phyloP scores from a whole-genome alignment of 139 green algal genomes.

The Eudorina sp. region DNA sequence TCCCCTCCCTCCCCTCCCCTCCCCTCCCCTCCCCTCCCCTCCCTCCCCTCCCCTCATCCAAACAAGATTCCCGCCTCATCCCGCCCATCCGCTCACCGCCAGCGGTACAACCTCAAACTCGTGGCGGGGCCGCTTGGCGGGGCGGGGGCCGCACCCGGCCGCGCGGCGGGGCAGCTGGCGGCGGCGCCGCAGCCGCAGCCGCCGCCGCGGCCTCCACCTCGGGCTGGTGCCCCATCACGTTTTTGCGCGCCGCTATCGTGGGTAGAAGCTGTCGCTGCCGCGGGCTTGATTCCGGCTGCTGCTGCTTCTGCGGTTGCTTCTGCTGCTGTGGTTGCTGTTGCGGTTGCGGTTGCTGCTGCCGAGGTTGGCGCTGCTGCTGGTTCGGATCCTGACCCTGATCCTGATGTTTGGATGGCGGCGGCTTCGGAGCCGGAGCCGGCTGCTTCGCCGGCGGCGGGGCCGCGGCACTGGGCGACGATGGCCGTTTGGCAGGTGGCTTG shows the following conservation, averaged over 20 bases:
- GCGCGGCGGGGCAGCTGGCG: not conserved
- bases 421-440: not conserved
- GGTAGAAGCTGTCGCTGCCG: too few relatives aligned
- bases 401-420: not conserved
- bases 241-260: too few relatives aligned
- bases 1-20: too few relatives aligned
- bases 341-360: too few relatives aligned
- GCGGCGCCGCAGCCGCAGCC: not conserved
- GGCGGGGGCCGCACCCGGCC: not conserved
- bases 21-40: too few relatives aligned
- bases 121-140: not conserved
- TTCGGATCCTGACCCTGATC: not conserved
- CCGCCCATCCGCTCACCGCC: not conserved
- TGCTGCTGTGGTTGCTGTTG: not conserved
- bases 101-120: constrained; percentile 13
- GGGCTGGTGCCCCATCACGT: too few relatives aligned
- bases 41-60: too few relatives aligned
- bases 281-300: too few relatives aligned
- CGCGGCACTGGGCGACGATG: not conserved
- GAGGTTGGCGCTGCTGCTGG: not conserved
- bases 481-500: not conserved
- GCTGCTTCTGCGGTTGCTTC: not conserved
- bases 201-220: too few relatives aligned
- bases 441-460: not conserved
- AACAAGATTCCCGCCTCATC: not conserved